Evolutionary conservation across 2,329 filamentous ascomycete species (phyloP).

Genomic region (Aspergillus fischeri): DNA sequence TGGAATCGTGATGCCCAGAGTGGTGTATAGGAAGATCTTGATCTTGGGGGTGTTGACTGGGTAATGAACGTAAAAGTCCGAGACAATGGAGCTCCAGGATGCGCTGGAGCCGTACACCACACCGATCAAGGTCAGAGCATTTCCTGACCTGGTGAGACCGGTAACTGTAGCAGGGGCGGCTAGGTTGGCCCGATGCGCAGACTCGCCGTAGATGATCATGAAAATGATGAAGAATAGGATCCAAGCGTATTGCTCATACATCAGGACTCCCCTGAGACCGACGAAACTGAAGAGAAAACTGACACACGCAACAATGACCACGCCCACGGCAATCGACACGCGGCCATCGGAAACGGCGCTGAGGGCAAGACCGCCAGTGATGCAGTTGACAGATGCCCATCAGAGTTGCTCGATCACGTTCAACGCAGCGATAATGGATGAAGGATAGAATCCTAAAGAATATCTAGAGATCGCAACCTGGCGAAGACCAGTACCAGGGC

Average conservation of each 20-base stretch:
- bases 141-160: constrained; percentile 38
- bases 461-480: constrained; percentile 51
- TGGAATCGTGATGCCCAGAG: constrained; percentile 46
- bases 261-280: constrained; percentile 23
- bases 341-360: constrained; percentile 28
- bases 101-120: constrained; percentile 49
- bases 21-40: constrained; percentile 49
- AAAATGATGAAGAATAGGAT: constrained; percentile 34
- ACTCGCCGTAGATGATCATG: constrained; percentile 48
- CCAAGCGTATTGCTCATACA: constrained; percentile 31
- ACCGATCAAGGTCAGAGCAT: constrained; percentile 42
- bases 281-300: constrained; percentile 24
- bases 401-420: constrained; percentile 30
- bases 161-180: constrained; percentile 30
- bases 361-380: constrained; percentile 27
- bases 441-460: constrained; percentile 50
- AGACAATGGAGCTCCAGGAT: constrained; percentile 46
- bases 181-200: constrained; percentile 41
- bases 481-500: constrained; percentile 48
- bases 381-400: constrained; percentile 25
- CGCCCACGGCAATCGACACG: constrained; percentile 21
- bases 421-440: constrained; percentile 45
- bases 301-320: constrained; percentile 27
- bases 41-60: constrained; percentile 43
- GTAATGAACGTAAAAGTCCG: constrained; percentile 48